Evolutionary conservation across 2,329 filamentous ascomycete genomes (phyloP), one percentile per base, ranked within the genome.

Genomic region (Claviceps spartinae): DNA sequence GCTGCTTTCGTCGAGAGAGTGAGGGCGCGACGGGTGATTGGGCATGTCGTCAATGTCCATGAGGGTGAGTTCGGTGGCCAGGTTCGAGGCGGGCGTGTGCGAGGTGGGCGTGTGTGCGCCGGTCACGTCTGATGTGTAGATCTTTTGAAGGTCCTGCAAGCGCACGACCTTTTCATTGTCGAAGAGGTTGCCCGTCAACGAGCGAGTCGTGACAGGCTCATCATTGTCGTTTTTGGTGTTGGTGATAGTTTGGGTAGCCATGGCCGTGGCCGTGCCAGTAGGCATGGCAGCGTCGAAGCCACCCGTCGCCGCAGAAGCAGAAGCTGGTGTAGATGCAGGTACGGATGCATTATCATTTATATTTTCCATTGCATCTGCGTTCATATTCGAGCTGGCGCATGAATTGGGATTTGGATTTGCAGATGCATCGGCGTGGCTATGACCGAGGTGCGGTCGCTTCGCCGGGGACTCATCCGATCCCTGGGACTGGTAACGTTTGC

Each of bases 391-490:
- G 45, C 22, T 48, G 37, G 38, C 26, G 9, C 22, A 9, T 34
- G 16, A 26, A 5, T 24, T 43, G 30, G 50, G n/a, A 11, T 30
- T 38, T 20, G 42, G 76, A 24, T 44, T 24, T 20, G 4, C 38
- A 61, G 67, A 63, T 59, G 71, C 72, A 64, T 78, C 77, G 61
- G 80, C 78, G 66, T 74, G 77, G 63, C 78, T 79, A 70, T 82
- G 82, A 69, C 74, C 80, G 61, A 83, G 71, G 61, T 76, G 73
- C 58, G 72, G 73, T 60, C 78, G 73, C 68, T 83, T 83, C 57
- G 72, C 67, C 49, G 77, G 75, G 52, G 78, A 81, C 50, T 74
- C 78, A 67, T 78, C 77, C 59, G 71, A 66, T 60, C 73, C 24
- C 44, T 55, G 63, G 51, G 66, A 65, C 57, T 70, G 68, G 56